Conservation (phyloP, 345 rosid species). For the Kernera saxatilis region DNA sequence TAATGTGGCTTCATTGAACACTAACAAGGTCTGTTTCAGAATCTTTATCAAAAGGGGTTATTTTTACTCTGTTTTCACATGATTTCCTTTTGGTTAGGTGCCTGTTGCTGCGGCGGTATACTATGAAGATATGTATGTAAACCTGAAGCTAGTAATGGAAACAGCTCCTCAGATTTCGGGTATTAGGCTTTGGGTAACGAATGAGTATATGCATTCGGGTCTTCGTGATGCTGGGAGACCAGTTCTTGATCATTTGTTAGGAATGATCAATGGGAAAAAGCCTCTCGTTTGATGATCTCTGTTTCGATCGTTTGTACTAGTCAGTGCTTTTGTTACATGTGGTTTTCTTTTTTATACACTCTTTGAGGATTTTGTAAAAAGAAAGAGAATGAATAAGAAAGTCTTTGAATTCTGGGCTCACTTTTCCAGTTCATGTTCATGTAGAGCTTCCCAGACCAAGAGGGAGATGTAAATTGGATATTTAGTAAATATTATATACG, state of each 20-base stretch:
- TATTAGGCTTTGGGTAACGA: constrained; percentile 76
- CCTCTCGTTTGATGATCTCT: constrained; percentile 52
- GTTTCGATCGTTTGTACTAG: neutral
- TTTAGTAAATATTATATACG: no score
- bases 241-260: constrained; percentile 75
- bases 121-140: constrained; percentile 84
- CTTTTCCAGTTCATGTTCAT: neutral
- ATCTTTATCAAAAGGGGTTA: no score
- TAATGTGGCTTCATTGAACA: constrained; percentile 38
- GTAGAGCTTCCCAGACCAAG: no score
- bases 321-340: neutral
- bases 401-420: neutral
- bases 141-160: constrained; percentile 72
- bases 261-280: constrained; percentile 74
- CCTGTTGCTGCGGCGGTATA: constrained; percentile 90
- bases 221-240: constrained; percentile 69
- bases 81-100: constrained; percentile 42
- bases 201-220: constrained; percentile 93
- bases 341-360: neutral
- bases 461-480: no score
- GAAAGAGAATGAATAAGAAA: neutral
- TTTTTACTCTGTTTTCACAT: neutral
- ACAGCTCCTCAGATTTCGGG: constrained; percentile 70
- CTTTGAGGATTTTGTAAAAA: neutral
- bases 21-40: constrained; percentile 50